Evolutionary conservation across 2,329 filamentous ascomycete genomes (phyloP), one percentile per base, ranked within the genome.

Genomic region (Capronia americana): DNA sequence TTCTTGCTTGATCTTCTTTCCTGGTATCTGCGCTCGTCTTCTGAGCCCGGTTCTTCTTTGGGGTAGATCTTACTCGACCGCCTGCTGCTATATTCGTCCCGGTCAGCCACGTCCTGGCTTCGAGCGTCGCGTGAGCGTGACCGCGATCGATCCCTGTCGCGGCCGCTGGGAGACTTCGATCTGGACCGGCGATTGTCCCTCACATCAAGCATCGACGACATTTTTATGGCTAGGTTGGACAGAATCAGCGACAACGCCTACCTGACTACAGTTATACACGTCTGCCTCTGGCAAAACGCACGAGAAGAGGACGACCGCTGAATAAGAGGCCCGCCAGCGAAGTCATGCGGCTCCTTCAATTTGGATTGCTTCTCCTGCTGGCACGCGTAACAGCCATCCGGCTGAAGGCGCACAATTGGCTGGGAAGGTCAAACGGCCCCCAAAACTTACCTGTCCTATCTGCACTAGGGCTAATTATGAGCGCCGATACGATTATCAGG

Each of bases 121-220:
- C 79, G 77, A 59, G 66, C 73, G 67, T 81, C 79, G 74, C 79
- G 79, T 72, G 80, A 81, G 61, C 76, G 76, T 54, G 80, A 81
- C 65, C 79, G 78, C 51, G 81, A 79, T 53, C 77, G 74, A 68
- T 71, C 75, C 57, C 71, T 62, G 44, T 74, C 73, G 34, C 76
- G 75, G 30, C 79, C 78, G 63, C 77, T 73, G 38, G 80, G 80
- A 38, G 80, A 82, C 68, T 78, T 81, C 68, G 80, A 82, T 62
- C 81, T 77, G 68, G 77, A 77, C 63, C 80, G 79, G 69, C 71
- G 70, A 41, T 65, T 46, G 44, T 71, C 65, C 54, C 67, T 65
- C 48, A 72, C 70, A 34, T 63, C 65, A 32, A 72, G 63, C 68
- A 71, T 68, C 46, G 69, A 68, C 55, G 63, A 51, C 68, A 68